Base-by-base conservation (phyloP, 2,329 filamentous ascomycete species). In the Paramyrothecium sp. region DNA sequence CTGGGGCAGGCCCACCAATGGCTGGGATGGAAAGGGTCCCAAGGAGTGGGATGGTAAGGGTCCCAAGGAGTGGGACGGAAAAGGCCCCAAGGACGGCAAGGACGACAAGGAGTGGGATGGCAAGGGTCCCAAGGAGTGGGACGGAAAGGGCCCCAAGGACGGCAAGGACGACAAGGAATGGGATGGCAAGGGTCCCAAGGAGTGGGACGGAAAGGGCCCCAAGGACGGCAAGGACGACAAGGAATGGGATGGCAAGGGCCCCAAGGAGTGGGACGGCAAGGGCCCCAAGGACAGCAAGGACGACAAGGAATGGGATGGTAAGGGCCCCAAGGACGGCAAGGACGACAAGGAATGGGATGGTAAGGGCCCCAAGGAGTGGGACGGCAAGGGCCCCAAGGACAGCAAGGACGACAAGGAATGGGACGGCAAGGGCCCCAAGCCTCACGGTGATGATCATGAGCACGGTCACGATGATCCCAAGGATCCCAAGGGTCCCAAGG, bases 151-250 rank as follows among this genome's bases (percentile, higher is more conserved):
- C 19, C 12, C 19, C 20, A n/a, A 53, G 23, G 21, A 53, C 51
- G 21, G 33, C 48, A n/a, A 23, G 19, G 20, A 51, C 16, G 17
- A 50, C 47, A 12, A 12, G n/a, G 47, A 50, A 10, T 19, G 7
- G 47, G 17, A 48, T 46, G 56, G 58, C 58, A 62, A 59, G 56
- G 44, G 58, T 22, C 26, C 48, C 48, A 51, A 51, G 3, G 48
- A 17, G 48, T 30, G 10, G n/a, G 30, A 47, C 41, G 33, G 10
- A 10, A 8, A 11, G 8, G 33, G 46, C 17, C 8, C 16, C n/a
- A 17, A 52, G 21, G 21, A 52, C 50, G 20, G 26, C 47, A 23
- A 20, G 17, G 47, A 50, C 7, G 13, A 50, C 47, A 12, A 12
- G n/a, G 47, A 50, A 10, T n/a, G 20, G 44, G 55, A 41, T 30